These are phyloP conservation scores for Didymella glomerata DNA, from an alignment of 2,329 filamentous ascomycete genomes.

Conservation along the genomic window DNA sequence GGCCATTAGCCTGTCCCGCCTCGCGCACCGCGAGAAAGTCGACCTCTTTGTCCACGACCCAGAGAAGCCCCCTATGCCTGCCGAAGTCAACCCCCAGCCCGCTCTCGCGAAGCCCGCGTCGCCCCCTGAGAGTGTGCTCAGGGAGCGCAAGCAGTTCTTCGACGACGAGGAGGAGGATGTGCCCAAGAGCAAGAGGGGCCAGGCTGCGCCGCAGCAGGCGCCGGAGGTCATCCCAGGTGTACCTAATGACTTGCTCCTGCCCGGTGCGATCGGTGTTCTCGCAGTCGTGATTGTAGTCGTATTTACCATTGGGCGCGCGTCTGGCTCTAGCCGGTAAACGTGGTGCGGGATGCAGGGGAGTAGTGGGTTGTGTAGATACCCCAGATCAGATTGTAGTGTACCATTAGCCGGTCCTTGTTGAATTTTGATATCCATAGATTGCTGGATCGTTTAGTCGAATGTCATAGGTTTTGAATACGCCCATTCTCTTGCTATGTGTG, in stretches of 20 bases:
- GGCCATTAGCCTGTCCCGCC: constrained; percentile 83
- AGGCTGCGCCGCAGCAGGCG: constrained; percentile 59
- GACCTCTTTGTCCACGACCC: constrained; percentile 97
- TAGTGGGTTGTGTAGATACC: constrained; percentile 5
- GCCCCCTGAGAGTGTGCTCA: constrained; percentile 61
- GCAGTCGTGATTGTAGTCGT: constrained; percentile 94
- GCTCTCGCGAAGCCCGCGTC: constrained; percentile 59
- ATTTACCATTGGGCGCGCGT: constrained; percentile 81
- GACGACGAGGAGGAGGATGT: constrained; percentile 65
- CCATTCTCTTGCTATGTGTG: background rate
- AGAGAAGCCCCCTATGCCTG: constrained; percentile 80
- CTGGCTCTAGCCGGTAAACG: constrained; percentile 57
- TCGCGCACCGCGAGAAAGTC: constrained; percentile 85
- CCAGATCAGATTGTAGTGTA: constrained; percentile 13
- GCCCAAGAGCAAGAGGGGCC: constrained; percentile 49
- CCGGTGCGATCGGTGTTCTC: constrained; percentile 93
- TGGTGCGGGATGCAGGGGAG: background rate
- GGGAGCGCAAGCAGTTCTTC: constrained; percentile 58
- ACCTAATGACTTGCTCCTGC: constrained; percentile 90
- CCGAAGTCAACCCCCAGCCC: constrained; percentile 68
- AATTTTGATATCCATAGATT: constrained; percentile 20
- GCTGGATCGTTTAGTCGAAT: constrained; percentile 14
- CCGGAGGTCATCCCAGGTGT: constrained; percentile 89
- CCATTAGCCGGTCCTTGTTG: constrained; percentile 4
- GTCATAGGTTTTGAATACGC: background rate